Percentiles rank a stretch among this genome's conserved stretches.
Conservation (phyloP, 2,329 filamentous ascomycete species). For the Alternaria alternata region DNA sequence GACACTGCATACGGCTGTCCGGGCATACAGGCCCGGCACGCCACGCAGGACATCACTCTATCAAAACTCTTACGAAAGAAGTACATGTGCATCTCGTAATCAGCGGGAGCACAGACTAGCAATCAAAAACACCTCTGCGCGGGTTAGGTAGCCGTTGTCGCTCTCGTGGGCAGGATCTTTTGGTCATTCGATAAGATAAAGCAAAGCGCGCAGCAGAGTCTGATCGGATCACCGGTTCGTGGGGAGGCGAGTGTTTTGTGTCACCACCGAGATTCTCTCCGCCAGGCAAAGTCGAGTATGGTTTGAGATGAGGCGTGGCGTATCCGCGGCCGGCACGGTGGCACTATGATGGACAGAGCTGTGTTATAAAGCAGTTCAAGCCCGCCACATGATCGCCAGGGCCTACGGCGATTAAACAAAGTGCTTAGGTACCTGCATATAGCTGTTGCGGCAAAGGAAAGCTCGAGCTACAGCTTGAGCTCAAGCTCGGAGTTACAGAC, state of each 20-base stretch:
- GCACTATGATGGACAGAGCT: slow-evolving; percentile 27
- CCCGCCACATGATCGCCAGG: slow-evolving; percentile 31
- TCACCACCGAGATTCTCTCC: slow-evolving; percentile 39
- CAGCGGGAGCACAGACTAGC: slow-evolving; percentile 26
- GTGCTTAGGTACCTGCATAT: slow-evolving; percentile 42
- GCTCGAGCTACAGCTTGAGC: slow-evolving; percentile 16
- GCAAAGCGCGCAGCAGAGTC: slow-evolving; percentile 27
- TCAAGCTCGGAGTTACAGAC: slow-evolving; percentile 13
- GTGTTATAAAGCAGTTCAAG: slow-evolving; percentile 5
- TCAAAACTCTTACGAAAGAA: slow-evolving; percentile 39
- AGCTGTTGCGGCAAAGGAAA: slow-evolving; percentile 12
- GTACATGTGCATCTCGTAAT: slow-evolving; percentile 37
- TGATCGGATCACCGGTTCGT: slow-evolving; percentile 26
- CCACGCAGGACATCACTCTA: slow-evolving; percentile 23
- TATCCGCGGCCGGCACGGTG: slow-evolving; percentile 47
- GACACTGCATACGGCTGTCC: slow-evolving; percentile 15
- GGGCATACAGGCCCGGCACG: slow-evolving; percentile 19
- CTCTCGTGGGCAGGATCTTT: slow-evolving; percentile 22
- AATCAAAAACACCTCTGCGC: slow-evolving; percentile 29
- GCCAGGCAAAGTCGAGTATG: slow-evolving; percentile 32
- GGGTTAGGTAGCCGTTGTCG: slow-evolving; percentile 18
- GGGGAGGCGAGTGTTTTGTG: slow-evolving; percentile 34
- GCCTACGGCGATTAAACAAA: slow-evolving; percentile 28
- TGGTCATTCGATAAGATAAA: slow-evolving; percentile 40
- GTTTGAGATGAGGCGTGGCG: slow-evolving; percentile 33